Evolutionary conservation across 164 flowering plant species (phyloP).

Genomic region (Annona cherimola): DNA sequence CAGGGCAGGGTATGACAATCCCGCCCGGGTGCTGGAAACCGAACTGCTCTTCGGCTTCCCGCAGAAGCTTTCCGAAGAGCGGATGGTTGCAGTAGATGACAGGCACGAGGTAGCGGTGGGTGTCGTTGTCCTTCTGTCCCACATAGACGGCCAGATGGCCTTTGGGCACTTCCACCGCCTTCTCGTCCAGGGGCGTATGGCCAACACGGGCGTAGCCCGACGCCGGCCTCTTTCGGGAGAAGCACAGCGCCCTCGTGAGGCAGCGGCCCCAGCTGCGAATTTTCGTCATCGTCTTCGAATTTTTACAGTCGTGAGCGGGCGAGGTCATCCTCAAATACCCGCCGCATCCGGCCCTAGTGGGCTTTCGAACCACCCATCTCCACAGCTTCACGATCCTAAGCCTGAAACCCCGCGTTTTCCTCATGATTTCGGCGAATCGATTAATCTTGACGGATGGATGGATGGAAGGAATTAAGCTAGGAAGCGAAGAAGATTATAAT

Average conservation of each 20-base stretch:
- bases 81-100: constrained; percentile 88
- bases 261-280: constrained; percentile 44
- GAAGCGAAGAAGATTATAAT: neutral
- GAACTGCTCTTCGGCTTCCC: constrained; percentile 67
- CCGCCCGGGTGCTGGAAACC: constrained; percentile 75
- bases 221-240: neutral
- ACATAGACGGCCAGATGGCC: constrained; percentile 85
- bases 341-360: constrained; percentile 4
- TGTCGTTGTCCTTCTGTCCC: constrained; percentile 59
- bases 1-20: constrained; percentile 71
- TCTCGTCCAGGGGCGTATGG: constrained; percentile 20
- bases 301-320: constrained; percentile 2
- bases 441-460: neutral
- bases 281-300: constrained; percentile 28
- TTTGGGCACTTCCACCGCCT: constrained; percentile 47
- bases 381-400: constrained; percentile 27
- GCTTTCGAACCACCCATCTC: constrained; percentile 28
- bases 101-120: constrained; percentile 66
- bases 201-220: constrained; percentile 27
- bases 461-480: neutral
- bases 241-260: constrained; percentile 30
- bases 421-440: constrained; percentile 22
- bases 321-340: constrained; percentile 14
- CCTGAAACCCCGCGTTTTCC: constrained; percentile 46
- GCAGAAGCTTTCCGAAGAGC: constrained; percentile 59